Conservation (phyloP, 495 filamentous ascomycete species). For the Penicillium lividum region DNA sequence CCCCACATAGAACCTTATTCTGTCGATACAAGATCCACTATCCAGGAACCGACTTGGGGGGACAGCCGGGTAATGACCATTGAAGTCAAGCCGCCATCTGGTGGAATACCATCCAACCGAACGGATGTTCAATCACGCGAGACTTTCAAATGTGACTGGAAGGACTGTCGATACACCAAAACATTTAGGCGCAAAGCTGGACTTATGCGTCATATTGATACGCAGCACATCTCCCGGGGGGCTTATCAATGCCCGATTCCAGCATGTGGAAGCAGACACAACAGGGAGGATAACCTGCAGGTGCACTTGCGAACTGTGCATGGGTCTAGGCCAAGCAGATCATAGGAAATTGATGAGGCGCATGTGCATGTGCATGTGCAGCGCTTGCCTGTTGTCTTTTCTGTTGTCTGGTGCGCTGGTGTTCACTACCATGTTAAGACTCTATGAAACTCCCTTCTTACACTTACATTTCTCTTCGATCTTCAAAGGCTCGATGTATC, state of each 20-base stretch:
- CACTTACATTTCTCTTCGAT: too few species aligned
- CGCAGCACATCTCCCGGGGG: neutral
- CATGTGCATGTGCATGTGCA: too few species aligned
- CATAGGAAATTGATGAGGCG: too few species aligned
- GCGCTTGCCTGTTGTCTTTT: too few species aligned
- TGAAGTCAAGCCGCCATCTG: neutral
- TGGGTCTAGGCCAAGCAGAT: too few species aligned
- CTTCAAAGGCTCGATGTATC: too few species aligned
- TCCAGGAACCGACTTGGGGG: too few species aligned
- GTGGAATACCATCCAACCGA: neutral
- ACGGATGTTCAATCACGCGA: neutral
- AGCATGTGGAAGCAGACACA: neutral
- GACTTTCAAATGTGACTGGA: neutral
- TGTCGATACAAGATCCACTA: too few species aligned
- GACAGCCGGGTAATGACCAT: neutral
- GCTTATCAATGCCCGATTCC: neutral
- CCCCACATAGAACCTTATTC: too few species aligned
- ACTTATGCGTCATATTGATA: neutral
- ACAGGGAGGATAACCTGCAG: conserved; percentile 1
- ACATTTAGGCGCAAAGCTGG: neutral
- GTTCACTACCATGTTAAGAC: too few species aligned
- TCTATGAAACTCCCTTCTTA: too few species aligned
- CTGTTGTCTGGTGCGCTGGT: too few species aligned
- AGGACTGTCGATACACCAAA: neutral
- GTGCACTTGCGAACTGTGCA: neutral